These are phyloP conservation scores for Aspergillus sergii DNA, from an alignment of 2,329 filamentous ascomycete genomes.

Conservation along the genomic window DNA sequence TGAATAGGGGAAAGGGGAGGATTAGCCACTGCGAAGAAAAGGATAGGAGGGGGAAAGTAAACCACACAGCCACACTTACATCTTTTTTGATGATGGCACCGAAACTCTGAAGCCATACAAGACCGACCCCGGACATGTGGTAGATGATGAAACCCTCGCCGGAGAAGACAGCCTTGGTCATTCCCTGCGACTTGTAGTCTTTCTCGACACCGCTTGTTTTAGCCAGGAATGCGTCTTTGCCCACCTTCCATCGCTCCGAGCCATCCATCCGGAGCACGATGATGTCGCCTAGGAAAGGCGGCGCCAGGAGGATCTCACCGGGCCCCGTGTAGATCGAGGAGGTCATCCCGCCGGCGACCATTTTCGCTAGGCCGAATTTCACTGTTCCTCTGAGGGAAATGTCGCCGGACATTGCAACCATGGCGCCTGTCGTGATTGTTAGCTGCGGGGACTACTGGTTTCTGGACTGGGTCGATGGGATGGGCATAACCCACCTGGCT, in stretches of 20 bases:
- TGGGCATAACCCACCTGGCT: conserved; percentile 56
- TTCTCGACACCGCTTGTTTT: conserved; percentile 85
- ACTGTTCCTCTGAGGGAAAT: conserved; percentile 80
- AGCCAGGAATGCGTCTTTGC: conserved; percentile 83
- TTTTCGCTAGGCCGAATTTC: conserved; percentile 89
- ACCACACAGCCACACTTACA: conserved; percentile 49
- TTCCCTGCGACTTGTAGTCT: conserved; percentile 81
- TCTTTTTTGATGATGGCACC: conserved; percentile 95
- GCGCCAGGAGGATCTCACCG: conserved; percentile 84
- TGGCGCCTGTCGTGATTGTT: conserved; percentile 60
- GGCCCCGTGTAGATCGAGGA: conserved; percentile 84
- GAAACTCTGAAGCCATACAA: conserved; percentile 90
- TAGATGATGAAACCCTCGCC: conserved; percentile 92
- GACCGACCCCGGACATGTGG: conserved; percentile 76
- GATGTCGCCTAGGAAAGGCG: conserved; percentile 79
- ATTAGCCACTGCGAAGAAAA: too few relatives aligned
- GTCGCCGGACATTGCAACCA: conserved; percentile 94
- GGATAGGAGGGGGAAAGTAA: too few relatives aligned
- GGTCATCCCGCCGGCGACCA: conserved; percentile 78
- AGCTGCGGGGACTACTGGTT: not conserved
- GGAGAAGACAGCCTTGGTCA: conserved; percentile 90
- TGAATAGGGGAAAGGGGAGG: conserved; percentile 14
- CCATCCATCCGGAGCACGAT: conserved; percentile 75
- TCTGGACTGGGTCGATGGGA: too few relatives aligned
- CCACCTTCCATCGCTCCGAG: conserved; percentile 73